These are phyloP conservation scores for Cicer yamashitae DNA, from an alignment of 306 rosid genomes.

Conservation along the genomic window DNA sequence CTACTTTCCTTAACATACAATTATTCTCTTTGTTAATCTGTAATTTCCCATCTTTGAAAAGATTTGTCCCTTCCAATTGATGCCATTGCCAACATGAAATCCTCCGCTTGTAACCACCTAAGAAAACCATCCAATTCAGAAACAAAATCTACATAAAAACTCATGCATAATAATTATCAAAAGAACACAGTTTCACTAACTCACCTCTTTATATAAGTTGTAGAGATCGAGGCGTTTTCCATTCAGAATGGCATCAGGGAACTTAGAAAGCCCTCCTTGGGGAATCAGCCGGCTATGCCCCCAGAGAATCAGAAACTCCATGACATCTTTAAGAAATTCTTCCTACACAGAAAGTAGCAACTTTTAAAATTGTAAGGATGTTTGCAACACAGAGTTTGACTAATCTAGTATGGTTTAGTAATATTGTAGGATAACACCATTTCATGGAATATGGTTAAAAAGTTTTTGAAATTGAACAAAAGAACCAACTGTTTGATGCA, in stretches of 20 bases:
- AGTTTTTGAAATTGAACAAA: background rate
- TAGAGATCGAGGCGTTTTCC: constrained; percentile 98
- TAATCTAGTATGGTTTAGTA: constrained; percentile 10
- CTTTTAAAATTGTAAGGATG: constrained; percentile 8
- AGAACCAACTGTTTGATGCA: background rate
- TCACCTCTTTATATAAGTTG: constrained; percentile 96
- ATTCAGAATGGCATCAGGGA: constrained; percentile 98
- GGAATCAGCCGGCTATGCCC: constrained; percentile 92
- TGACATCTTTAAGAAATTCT: constrained; percentile 93
- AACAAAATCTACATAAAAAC: constrained; percentile 26
- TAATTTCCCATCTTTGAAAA: constrained; percentile 94
- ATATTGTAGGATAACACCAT: constrained; percentile 6
- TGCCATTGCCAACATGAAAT: constrained; percentile 95
- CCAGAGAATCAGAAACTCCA: constrained; percentile 92
- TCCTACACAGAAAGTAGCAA: constrained; percentile 57
- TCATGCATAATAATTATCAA: constrained; percentile 23
- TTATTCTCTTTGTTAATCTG: constrained; percentile 97
- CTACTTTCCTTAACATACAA: constrained; percentile 57
- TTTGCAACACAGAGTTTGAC: constrained; percentile 37
- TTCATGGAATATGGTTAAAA: constrained; percentile 9
- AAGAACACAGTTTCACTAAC: constrained; percentile 20
- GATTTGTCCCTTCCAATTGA: constrained; percentile 98
- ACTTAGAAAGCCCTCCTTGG: constrained; percentile 88
- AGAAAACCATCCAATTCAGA: constrained; percentile 40
- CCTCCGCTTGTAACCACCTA: constrained; percentile 98